Evolutionary conservation across 805 yeast species (phyloP).

Genomic region (Candida glaebosa): DNA sequence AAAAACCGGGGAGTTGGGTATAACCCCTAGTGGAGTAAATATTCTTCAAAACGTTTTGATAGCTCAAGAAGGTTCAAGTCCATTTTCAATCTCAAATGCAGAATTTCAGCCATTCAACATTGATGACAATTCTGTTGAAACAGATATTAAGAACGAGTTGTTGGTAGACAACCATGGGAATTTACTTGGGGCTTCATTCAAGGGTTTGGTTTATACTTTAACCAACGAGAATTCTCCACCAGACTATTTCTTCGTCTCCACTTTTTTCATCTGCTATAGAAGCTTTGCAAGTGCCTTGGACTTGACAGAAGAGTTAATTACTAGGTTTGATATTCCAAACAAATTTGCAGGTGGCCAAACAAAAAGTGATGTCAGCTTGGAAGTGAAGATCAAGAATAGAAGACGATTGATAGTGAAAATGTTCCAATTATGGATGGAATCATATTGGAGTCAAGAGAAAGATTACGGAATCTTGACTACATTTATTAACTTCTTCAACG

Average conservation of each 20-base stretch:
- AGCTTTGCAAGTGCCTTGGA: constrained; percentile 66
- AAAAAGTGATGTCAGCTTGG: constrained; percentile 19
- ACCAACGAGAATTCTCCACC: constrained; percentile 67
- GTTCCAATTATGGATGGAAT: constrained; percentile 83
- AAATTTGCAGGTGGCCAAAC: constrained; percentile 16
- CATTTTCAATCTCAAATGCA: constrained; percentile 30
- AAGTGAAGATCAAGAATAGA: constrained; percentile 49
- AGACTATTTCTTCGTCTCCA: constrained; percentile 63
- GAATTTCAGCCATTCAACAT: constrained; percentile 35
- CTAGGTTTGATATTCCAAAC: constrained; percentile 55
- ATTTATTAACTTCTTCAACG: constrained; percentile 74
- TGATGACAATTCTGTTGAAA: constrained; percentile 4
- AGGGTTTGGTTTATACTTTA: constrained; percentile 59
- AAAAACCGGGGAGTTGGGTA: constrained; percentile 44
- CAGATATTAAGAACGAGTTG: constrained; percentile 42
- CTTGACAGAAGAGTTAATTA: constrained; percentile 62
- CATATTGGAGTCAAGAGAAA: constrained; percentile 71
- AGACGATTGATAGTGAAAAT: constrained; percentile 64
- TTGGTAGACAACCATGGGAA: constrained; percentile 49
- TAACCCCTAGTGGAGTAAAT: constrained; percentile 48
- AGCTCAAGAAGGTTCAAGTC: constrained; percentile 21
- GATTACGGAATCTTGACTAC: constrained; percentile 67
- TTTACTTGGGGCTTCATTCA: constrained; percentile 67
- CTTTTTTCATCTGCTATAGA: constrained; percentile 75
- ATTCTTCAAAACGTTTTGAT: constrained; percentile 34